These are phyloP conservation scores for Fusarium sp. DNA, from an alignment of 2,329 filamentous ascomycete genomes.

Conservation along the genomic window DNA sequence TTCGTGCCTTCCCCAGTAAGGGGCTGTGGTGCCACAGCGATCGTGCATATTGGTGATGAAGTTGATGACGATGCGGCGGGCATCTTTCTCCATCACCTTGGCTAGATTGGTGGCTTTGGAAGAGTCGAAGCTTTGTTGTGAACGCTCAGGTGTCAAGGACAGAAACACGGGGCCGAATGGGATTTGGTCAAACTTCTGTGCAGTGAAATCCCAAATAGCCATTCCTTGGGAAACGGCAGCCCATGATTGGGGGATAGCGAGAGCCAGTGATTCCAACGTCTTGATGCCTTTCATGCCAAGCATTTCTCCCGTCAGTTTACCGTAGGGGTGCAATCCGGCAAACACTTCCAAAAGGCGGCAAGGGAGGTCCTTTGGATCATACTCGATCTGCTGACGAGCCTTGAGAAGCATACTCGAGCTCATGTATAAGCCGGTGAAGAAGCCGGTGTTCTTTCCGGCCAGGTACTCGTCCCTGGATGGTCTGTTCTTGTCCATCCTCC, in stretches of 20 bases:
- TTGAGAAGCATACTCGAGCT: neutral
- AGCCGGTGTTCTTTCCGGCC: neutral
- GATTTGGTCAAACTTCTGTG: conserved; percentile 18
- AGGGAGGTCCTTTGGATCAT: neutral
- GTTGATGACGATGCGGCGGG: neutral
- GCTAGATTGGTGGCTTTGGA: neutral
- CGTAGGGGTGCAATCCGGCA: conserved; percentile 20
- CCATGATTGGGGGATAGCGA: conserved; percentile 39
- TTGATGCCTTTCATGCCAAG: conserved; percentile 38
- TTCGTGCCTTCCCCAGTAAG: conserved; percentile 12
- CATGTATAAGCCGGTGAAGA: neutral
- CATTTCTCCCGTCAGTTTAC: conserved; percentile 16
- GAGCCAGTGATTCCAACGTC: conserved; percentile 35
- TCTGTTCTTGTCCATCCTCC: neutral
- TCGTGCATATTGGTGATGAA: neutral
- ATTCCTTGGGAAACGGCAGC: conserved; percentile 35
- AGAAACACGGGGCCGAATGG: conserved; percentile 42
- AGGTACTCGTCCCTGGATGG: neutral
- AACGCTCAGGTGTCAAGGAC: conserved; percentile 41
- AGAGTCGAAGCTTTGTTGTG: neutral
- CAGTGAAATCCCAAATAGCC: conserved; percentile 44
- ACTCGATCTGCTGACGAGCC: neutral
- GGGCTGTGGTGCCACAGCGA: conserved; percentile 4
- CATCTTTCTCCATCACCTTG: neutral
- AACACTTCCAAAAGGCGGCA: conserved; percentile 5